Percentiles rank a stretch among this genome's conserved stretches.
These are phyloP conservation scores for Drosera spatulata DNA, from an alignment of 179 eudicot species.

Conservation along the genomic window DNA sequence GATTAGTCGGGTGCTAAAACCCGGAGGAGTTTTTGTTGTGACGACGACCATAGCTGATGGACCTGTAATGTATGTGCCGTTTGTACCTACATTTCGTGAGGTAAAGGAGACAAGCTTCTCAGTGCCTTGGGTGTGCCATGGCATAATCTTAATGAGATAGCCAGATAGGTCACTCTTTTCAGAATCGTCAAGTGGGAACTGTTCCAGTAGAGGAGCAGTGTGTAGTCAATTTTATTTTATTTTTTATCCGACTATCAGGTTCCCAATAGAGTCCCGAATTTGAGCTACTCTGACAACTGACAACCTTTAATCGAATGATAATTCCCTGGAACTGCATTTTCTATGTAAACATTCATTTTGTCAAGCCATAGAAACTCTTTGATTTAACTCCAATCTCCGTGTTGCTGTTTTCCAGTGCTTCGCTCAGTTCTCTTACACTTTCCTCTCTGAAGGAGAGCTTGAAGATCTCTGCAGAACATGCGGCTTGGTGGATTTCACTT, in stretches of 20 bases:
- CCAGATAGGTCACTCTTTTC: too few species aligned
- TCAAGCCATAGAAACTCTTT: neutral
- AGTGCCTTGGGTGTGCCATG: too few species aligned
- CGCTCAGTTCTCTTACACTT: constrained; percentile 51
- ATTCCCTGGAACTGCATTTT: neutral
- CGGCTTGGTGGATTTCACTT: constrained; percentile 67
- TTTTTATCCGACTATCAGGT: too few species aligned
- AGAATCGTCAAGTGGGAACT: too few species aligned
- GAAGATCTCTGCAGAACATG: constrained; percentile 76
- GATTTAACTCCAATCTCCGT: neutral
- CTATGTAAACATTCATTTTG: neutral
- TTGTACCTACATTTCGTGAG: constrained; percentile 45
- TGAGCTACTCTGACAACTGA: too few species aligned
- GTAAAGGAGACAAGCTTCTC: too few species aligned
- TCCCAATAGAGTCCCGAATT: too few species aligned
- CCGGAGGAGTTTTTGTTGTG: constrained; percentile 96
- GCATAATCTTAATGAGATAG: too few species aligned
- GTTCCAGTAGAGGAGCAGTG: neutral
- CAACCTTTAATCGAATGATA: neutral
- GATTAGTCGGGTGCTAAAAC: constrained; percentile 76
- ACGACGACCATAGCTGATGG: constrained; percentile 82
- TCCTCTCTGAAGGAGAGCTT: constrained; percentile 68
- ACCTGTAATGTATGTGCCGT: constrained; percentile 38
- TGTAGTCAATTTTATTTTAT: too few species aligned
- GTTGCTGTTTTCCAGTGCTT: constrained; percentile 39